phyloP scores from a whole-genome alignment of 164 flowering plant species.

The Warburgia ugandensis region DNA sequence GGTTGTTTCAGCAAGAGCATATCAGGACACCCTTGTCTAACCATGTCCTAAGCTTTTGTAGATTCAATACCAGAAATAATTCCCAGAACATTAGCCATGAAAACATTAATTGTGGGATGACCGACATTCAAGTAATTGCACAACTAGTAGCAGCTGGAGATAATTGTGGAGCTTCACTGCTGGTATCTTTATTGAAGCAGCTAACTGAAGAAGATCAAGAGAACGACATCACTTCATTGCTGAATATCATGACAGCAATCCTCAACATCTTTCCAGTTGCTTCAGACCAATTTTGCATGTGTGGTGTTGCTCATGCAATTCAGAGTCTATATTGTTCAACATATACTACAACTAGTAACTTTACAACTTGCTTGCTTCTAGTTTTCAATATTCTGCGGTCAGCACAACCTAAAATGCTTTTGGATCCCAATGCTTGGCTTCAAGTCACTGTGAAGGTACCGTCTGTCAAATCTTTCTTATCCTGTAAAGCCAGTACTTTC shows the following conservation, averaged over 20 bases:
- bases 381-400: slow-evolving; percentile 45
- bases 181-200: slow-evolving; percentile 48
- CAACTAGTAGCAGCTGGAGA: slow-evolving; percentile 54
- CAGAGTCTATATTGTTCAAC: slow-evolving; percentile 25
- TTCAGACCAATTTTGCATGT: slow-evolving; percentile 58
- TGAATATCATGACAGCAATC: slow-evolving; percentile 36
- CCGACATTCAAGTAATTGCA: slow-evolving; percentile 35
- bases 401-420: slow-evolving; percentile 40
- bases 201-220: slow-evolving; percentile 42
- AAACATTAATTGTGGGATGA: slow-evolving; percentile 16
- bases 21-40: slow-evolving; percentile 40
- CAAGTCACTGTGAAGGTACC: slow-evolving; percentile 57
- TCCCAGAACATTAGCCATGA: slow-evolving; percentile 14
- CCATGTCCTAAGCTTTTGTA: slow-evolving; percentile 59
- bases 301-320: slow-evolving; percentile 54
- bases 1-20: slow-evolving; percentile 89
- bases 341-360: slow-evolving; percentile 25
- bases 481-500: too few species aligned
- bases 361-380: slow-evolving; percentile 26
- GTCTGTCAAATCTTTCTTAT: too few species aligned
- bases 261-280: slow-evolving; percentile 47
- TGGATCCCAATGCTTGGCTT: slow-evolving; percentile 57
- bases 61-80: slow-evolving; percentile 20
- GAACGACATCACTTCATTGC: slow-evolving; percentile 35
- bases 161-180: slow-evolving; percentile 45